These are phyloP conservation scores for Fusarium sp. DNA, from an alignment of 2,329 filamentous ascomycete genomes.

Conservation along the genomic window DNA sequence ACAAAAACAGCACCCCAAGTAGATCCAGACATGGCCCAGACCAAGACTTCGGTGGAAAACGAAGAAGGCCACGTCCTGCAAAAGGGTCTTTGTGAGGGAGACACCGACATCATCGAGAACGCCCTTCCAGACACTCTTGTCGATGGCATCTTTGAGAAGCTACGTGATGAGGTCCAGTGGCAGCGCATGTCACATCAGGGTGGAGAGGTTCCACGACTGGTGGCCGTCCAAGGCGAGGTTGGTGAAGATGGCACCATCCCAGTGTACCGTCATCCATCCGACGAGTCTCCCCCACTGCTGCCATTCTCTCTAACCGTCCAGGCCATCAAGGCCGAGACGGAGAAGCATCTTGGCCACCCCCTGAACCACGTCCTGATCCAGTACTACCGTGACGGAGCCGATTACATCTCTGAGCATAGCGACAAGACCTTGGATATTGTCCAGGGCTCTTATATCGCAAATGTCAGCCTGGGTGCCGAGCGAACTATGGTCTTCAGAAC, in stretches of 20 bases:
- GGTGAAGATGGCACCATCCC: conserved; percentile 79
- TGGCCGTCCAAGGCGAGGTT: conserved; percentile 86
- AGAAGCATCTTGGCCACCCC: conserved; percentile 79
- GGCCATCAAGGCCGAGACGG: conserved; percentile 74
- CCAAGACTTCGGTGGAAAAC: conserved; percentile 3
- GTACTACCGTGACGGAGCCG: conserved; percentile 86
- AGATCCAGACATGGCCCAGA: conserved; percentile 12
- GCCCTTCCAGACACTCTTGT: conserved; percentile 71
- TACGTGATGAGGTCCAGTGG: conserved; percentile 85
- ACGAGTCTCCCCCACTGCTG: conserved; percentile 83
- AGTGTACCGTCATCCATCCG: conserved; percentile 94
- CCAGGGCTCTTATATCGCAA: conserved; percentile 84
- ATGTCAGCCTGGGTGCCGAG: conserved; percentile 92
- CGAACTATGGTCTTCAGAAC: conserved; percentile 90
- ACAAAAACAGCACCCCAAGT: background rate
- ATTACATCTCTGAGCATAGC: conserved; percentile 96
- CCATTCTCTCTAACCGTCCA: conserved; percentile 81
- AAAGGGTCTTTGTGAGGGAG: conserved; percentile 79
- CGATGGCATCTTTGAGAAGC: conserved; percentile 73
- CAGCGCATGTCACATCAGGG: conserved; percentile 93
- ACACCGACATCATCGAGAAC: conserved; percentile 79
- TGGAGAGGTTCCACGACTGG: conserved; percentile 89
- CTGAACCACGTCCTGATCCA: conserved; percentile 96
- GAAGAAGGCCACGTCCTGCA: conserved; percentile 43
- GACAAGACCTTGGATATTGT: conserved; percentile 96